Evolutionary conservation across 179 eudicot genomes (phyloP).

Genomic region (Sideroxylon spinosum): DNA sequence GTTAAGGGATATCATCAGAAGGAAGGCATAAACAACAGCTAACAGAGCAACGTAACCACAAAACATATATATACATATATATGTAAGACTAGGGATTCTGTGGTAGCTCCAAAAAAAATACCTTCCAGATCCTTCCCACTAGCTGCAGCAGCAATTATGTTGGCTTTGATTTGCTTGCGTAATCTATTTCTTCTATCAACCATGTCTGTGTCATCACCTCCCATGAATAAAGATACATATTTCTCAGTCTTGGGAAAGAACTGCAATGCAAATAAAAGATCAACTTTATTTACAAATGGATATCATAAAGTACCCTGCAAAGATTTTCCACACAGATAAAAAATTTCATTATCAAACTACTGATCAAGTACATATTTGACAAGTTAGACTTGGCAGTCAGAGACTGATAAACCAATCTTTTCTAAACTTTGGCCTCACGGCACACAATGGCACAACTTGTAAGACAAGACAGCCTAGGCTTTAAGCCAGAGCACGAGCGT

Average conservation of each 20-base stretch:
- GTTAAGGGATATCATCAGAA: conserved; percentile 19
- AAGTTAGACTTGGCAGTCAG: background rate
- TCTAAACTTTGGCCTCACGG: background rate
- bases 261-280: conserved; percentile 40
- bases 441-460: background rate
- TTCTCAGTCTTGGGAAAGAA: conserved; percentile 94
- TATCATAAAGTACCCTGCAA: background rate
- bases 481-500: background rate
- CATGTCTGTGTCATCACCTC: conserved; percentile 63
- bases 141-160: conserved; percentile 79
- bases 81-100: too few relatives aligned
- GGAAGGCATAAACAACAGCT: conserved; percentile 3
- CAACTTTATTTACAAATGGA: background rate
- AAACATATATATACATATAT: too few relatives aligned
- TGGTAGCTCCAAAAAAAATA: conserved; percentile 20
- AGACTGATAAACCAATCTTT: background rate
- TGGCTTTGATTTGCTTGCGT: conserved; percentile 75
- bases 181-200: conserved; percentile 68
- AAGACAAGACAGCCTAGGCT: background rate
- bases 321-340: background rate
- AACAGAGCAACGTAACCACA: background rate
- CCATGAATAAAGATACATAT: conserved; percentile 75
- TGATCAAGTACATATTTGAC: background rate
- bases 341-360: background rate
- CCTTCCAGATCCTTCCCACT: conserved; percentile 98